phyloP scores from a whole-genome alignment of 2,329 filamentous ascomycete species.

The Periconia digitata region DNA sequence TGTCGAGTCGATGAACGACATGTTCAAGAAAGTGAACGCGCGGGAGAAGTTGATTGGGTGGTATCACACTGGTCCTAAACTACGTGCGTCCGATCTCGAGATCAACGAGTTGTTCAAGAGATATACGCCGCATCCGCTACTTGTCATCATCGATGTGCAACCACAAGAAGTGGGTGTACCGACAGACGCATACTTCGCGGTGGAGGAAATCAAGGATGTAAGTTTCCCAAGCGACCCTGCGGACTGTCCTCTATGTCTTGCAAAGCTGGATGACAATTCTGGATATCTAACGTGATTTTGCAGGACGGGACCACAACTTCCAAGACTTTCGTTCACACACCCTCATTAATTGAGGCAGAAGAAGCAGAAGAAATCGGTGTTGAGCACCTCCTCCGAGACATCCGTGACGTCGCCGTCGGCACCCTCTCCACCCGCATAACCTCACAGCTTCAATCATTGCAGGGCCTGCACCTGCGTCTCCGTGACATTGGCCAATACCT shows the following conservation, averaged over 20 bases:
- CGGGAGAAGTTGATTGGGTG: constrained; percentile 98
- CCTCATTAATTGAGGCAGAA: constrained; percentile 97
- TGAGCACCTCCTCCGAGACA: constrained; percentile 95
- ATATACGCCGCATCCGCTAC: constrained; percentile 93
- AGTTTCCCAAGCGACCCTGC: constrained; percentile 36
- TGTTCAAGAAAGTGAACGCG: constrained; percentile 99
- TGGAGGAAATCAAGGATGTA: constrained; percentile 99
- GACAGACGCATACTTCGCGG: constrained; percentile 97
- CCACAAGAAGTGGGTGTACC: constrained; percentile 97
- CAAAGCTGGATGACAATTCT: not conserved
- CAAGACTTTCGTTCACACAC: constrained; percentile 97
- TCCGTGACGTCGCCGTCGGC: constrained; percentile 95
- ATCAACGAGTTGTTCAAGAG: constrained; percentile 99
- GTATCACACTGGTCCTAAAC: constrained; percentile 98
- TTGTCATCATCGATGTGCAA: constrained; percentile 98
- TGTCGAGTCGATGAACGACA: constrained; percentile 98
- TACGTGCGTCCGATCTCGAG: constrained; percentile 93
- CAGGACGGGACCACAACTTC: constrained; percentile 96
- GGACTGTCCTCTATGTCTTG: not conserved
- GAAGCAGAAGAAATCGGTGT: constrained; percentile 99
- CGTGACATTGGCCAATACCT: constrained; percentile 95
- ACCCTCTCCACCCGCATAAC: constrained; percentile 96
- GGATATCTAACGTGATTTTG: not conserved
- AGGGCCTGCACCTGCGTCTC: constrained; percentile 90
- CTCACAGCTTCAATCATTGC: constrained; percentile 94